Evolutionary conservation across 805 yeast genomes (phyloP).

Genomic region (Diddensiella caesifluorescens): DNA sequence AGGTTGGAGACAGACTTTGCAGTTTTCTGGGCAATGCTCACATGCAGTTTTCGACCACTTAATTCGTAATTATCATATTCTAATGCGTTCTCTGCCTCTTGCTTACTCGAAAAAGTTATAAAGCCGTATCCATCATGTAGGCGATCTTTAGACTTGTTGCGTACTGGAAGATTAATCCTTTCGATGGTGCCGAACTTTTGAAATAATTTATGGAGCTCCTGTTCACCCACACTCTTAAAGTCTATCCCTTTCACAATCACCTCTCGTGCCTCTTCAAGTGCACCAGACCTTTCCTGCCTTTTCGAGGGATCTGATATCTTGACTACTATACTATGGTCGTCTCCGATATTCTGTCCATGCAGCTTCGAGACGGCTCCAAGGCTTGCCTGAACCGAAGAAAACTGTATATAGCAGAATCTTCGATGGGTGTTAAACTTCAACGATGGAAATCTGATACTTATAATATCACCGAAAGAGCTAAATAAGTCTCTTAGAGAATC

Average conservation of each 20-base stretch:
- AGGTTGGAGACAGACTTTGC: neutral
- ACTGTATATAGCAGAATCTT: slow-evolving; percentile 73
- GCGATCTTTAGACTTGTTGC: slow-evolving; percentile 30
- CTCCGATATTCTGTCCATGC: slow-evolving; percentile 35
- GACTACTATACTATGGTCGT: slow-evolving; percentile 41
- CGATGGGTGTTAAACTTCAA: slow-evolving; percentile 49
- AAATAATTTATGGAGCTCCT: slow-evolving; percentile 40
- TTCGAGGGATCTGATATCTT: slow-evolving; percentile 57
- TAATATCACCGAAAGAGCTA: slow-evolving; percentile 36
- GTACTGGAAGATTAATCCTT: slow-evolving; percentile 45
- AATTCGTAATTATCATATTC: slow-evolving; percentile 38
- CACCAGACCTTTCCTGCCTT: slow-evolving; percentile 39
- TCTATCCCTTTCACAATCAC: slow-evolving; percentile 51
- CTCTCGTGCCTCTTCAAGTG: slow-evolving; percentile 52
- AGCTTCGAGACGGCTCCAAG: slow-evolving; percentile 38
- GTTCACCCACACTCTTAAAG: slow-evolving; percentile 38
- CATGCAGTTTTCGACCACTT: slow-evolving; percentile 44
- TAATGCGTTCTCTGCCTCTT: slow-evolving; percentile 46
- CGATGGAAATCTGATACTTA: slow-evolving; percentile 60
- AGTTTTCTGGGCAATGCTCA: neutral
- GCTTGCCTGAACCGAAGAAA: slow-evolving; percentile 40
- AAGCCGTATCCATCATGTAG: slow-evolving; percentile 64
- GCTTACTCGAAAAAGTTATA: slow-evolving; percentile 41
- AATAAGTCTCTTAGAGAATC: slow-evolving; percentile 41
- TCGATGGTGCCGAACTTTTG: slow-evolving; percentile 49